Evolutionary conservation across 495 filamentous ascomycete species (phyloP).

Genomic region (Penicillium arizonense): DNA sequence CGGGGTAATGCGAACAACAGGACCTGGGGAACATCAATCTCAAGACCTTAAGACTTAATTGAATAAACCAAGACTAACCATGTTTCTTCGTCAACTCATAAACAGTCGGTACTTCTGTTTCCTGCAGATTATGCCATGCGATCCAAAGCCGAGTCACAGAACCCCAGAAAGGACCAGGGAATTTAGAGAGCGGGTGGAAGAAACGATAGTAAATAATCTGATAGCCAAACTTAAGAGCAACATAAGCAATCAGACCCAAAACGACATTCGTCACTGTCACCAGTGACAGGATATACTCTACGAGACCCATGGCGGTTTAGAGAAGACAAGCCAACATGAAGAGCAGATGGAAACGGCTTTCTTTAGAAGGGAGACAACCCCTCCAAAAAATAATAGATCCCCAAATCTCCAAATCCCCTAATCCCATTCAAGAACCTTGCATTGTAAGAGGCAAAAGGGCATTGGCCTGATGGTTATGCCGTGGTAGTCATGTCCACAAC

Average conservation of each 20-base stretch:
- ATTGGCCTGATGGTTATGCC: conserved; percentile 10
- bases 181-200: conserved; percentile 48
- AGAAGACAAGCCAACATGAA: background rate
- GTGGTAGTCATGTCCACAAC: background rate
- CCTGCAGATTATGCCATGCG: conserved; percentile 45
- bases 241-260: conserved; percentile 25
- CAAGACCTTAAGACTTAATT: background rate
- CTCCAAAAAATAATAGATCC: background rate
- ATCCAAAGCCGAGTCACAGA: conserved; percentile 51
- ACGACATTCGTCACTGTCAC: conserved; percentile 31
- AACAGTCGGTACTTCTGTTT: conserved; percentile 37
- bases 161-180: conserved; percentile 56
- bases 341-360: background rate
- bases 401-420: background rate
- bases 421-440: background rate
- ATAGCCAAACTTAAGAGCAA: conserved; percentile 24
- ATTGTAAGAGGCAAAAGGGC: conserved; percentile 8
- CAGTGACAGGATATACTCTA: conserved; percentile 26
- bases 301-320: conserved; percentile 27
- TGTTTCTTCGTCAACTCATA: conserved; percentile 48
- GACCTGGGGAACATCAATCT: conserved; percentile 23
- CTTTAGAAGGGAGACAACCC: background rate
- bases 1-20: conserved; percentile 45
- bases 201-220: conserved; percentile 50
- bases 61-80: conserved; percentile 27